phyloP scores from a whole-genome alignment of 1,284 basidiomycete genomes.

The Irpex lacteus region DNA sequence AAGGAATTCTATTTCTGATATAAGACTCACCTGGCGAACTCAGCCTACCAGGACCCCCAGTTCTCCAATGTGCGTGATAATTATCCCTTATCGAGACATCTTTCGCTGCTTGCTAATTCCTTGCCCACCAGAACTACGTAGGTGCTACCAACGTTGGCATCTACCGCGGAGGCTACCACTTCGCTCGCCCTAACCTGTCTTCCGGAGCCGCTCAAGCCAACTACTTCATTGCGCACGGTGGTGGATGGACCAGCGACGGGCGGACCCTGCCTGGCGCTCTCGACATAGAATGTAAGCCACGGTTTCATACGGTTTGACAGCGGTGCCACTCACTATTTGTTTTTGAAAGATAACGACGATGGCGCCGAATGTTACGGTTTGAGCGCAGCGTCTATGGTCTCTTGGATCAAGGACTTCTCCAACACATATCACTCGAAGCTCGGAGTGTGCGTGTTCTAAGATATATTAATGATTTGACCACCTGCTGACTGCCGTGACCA shows the following conservation, averaged over 20 bases:
- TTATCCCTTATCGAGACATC: not conserved
- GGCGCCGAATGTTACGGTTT: constrained; percentile 57
- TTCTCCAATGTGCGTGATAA: constrained; percentile 34
- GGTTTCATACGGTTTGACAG: not conserved
- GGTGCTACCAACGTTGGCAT: constrained; percentile 54
- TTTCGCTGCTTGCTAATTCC: not conserved
- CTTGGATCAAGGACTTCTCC: constrained; percentile 63
- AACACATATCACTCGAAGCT: constrained; percentile 56
- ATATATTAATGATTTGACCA: not conserved
- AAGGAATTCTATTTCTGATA: not conserved
- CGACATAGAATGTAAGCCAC: constrained; percentile 54
- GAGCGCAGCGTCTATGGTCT: constrained; percentile 50
- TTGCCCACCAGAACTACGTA: constrained; percentile 37
- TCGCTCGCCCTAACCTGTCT: constrained; percentile 51
- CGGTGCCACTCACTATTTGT: not conserved
- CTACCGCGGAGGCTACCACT: constrained; percentile 61
- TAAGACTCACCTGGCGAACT: not conserved
- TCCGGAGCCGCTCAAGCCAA: constrained; percentile 58
- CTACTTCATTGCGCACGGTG: constrained; percentile 61
- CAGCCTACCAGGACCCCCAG: constrained; percentile 36
- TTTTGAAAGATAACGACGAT: constrained; percentile 42
- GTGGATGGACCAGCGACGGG: constrained; percentile 57
- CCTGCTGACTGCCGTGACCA: not conserved
- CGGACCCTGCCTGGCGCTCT: constrained; percentile 65
- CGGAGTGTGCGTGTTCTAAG: constrained; percentile 35